Conservation (phyloP, 192 early-diverging fungal species). For the Oehlia diaphana region DNA sequence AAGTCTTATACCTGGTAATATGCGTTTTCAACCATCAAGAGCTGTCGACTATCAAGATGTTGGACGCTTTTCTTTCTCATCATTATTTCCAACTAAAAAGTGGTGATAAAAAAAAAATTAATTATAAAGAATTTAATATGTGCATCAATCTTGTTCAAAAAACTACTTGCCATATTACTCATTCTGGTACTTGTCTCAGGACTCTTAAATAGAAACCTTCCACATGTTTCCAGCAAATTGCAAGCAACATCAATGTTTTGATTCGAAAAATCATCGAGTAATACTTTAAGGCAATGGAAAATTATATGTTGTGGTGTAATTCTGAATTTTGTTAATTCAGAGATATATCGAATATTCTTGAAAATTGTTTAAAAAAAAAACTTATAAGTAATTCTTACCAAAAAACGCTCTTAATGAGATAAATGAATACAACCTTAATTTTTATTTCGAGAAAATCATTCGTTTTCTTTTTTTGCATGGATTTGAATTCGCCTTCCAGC, state of each 20-base stretch:
- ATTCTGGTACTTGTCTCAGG: slow-evolving; percentile 75
- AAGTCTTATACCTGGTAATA: slow-evolving; percentile 64
- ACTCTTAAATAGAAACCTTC: slow-evolving; percentile 78
- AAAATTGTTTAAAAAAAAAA: background rate
- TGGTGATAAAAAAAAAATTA: too few species aligned
- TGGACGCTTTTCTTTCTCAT: slow-evolving; percentile 85
- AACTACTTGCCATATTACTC: slow-evolving; percentile 55
- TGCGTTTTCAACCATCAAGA: slow-evolving; percentile 92
- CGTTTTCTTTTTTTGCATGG: slow-evolving; percentile 72
- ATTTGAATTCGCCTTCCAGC: slow-evolving; percentile 72
- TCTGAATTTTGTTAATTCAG: slow-evolving; percentile 93
- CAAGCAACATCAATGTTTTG: slow-evolving; percentile 87
- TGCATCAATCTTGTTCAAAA: too few species aligned
- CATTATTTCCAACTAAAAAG: slow-evolving; percentile 76
- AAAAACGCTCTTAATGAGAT: background rate
- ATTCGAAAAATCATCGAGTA: slow-evolving; percentile 83
- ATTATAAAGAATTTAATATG: background rate
- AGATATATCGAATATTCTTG: slow-evolving; percentile 80
- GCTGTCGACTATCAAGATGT: slow-evolving; percentile 81
- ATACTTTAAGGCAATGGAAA: slow-evolving; percentile 81
- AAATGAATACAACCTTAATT: slow-evolving; percentile 55
- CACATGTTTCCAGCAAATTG: slow-evolving; percentile 85
- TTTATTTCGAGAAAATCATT: slow-evolving; percentile 72
- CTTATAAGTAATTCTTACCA: background rate
- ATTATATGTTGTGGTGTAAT: slow-evolving; percentile 78